Percentiles rank a stretch among this genome's conserved stretches.
Conservation (phyloP, 345 rosid species). For the Eucalyptus coolabah region DNA sequence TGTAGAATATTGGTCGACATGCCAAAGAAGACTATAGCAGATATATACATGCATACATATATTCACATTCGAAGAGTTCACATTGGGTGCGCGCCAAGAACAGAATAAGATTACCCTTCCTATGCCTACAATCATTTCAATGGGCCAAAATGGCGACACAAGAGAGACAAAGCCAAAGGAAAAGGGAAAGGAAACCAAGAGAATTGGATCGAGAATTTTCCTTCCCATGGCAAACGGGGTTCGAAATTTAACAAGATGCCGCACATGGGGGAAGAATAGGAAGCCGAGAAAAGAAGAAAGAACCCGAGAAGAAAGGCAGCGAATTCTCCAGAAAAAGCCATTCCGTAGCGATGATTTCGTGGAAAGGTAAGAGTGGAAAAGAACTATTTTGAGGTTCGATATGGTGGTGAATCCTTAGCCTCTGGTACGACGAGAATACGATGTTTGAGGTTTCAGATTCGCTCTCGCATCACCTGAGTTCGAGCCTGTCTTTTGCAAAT, state of each 20-base stretch:
- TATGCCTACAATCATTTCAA: not conserved
- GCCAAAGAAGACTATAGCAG: not conserved
- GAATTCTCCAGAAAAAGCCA: not conserved
- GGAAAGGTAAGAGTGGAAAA: not conserved
- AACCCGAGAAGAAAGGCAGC: not conserved
- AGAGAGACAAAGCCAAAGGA: not conserved
- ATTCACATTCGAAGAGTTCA: not conserved
- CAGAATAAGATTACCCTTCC: not conserved
- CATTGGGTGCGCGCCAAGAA: not conserved
- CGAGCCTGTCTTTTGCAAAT: not conserved
- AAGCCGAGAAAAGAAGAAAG: not conserved
- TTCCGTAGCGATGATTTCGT: not conserved
- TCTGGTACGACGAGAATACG: not conserved
- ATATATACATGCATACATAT: not conserved
- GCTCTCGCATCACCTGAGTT: not conserved
- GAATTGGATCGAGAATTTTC: not conserved
- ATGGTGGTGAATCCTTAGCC: not conserved
- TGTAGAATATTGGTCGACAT: not conserved
- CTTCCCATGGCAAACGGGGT: not conserved
- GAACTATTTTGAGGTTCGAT: not conserved
- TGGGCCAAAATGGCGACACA: not conserved
- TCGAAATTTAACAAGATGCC: not conserved
- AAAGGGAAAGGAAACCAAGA: not conserved
- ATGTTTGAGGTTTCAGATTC: not conserved
- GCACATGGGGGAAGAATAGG: not conserved